Evolutionary conservation across 169 alveolate species (phyloP).

Genomic region (Besnoitia besnoiti): DNA sequence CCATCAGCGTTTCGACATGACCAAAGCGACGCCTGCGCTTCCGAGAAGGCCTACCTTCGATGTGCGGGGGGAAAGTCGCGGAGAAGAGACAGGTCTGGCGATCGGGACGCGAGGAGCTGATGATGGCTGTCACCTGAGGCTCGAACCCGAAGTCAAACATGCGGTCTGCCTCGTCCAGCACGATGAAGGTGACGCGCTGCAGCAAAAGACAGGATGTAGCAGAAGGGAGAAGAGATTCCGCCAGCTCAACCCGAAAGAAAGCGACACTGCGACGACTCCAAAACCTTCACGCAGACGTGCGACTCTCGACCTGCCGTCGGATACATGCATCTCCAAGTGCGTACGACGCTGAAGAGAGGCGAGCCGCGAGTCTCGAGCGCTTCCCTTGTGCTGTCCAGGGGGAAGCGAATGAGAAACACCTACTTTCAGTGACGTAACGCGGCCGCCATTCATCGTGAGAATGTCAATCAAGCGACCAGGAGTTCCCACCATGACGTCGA

Average conservation of each 20-base stretch:
- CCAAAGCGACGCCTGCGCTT: background rate
- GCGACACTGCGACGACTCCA: background rate
- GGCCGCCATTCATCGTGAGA: constrained; percentile 62
- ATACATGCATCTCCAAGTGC: no score
- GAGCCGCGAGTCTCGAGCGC: no score
- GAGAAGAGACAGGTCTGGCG: constrained; percentile 96
- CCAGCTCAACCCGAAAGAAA: background rate
- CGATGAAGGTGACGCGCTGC: constrained; percentile 92
- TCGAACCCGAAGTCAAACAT: constrained; percentile 80
- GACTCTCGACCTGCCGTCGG: no score
- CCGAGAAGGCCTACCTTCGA: constrained; percentile 81
- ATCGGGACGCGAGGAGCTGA: constrained; percentile 79
- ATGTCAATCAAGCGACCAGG: constrained; percentile 70
- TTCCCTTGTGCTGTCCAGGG: no score
- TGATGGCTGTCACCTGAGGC: constrained; percentile 94
- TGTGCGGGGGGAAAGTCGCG: constrained; percentile 98
- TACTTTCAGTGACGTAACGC: constrained; percentile 56
- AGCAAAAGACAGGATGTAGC: constrained; percentile 70
- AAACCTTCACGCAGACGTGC: no score
- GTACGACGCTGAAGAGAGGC: no score
- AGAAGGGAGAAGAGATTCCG: background rate
- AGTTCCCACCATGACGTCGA: constrained; percentile 66
- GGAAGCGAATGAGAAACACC: no score
- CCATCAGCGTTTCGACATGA: background rate
- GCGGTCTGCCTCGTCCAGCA: constrained; percentile 73